Evolutionary conservation across 495 filamentous ascomycete species (phyloP), one percentile per base, ranked within the genome.

Genomic region (Podospora anserina): DNA sequence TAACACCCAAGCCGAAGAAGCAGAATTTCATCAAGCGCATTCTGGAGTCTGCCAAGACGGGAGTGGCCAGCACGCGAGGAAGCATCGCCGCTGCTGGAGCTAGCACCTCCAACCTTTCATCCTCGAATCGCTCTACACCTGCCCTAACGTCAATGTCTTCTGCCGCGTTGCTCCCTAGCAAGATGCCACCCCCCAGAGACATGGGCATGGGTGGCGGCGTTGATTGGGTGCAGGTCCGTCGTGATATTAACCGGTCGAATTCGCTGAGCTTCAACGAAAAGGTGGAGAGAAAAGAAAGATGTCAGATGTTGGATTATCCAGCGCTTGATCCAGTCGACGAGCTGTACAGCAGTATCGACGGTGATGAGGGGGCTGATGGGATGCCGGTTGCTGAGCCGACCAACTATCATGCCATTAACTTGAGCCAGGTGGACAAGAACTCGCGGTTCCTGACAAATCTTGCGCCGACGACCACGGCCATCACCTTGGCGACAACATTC

Each of bases 11-110:
- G 77, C 83, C 88, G 4, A 97, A 94, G 78, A 98, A 95, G 80
- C 88, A 88, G 55, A 94, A 94, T 23, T 97, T 99, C 75, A 92
- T 99, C 79, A 97, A 95, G 80, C 96, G 96, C 72, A 93, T 99
- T 63, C 86, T 98, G 49, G 94, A 97, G 66, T 91, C 92, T 11
- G 95, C 94, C 13, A 97, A 96, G 79, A 97, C 96, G 0, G 91
- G 91, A 16, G 93, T 96, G 11, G 95, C 95, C 1, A 94, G 88
- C 73, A 91, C 92, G 28, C 87, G 95, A 71, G 94, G 91, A 66
- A 95, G 90, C 69, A 94, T 97, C 64, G 89, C 89, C 26, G 84
- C 86, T 27, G 84, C 87, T 4, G 87, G 89, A 54, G 77, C 82
- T 19, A 83, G 71, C 39, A 73, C 78, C 19, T 69, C 72, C 26